A percentile compares a stretch with the other conserved stretches of the same genome.
Conservation (phyloP, 78 protist genomes). For the Dictyostelium firmibasis region DNA sequence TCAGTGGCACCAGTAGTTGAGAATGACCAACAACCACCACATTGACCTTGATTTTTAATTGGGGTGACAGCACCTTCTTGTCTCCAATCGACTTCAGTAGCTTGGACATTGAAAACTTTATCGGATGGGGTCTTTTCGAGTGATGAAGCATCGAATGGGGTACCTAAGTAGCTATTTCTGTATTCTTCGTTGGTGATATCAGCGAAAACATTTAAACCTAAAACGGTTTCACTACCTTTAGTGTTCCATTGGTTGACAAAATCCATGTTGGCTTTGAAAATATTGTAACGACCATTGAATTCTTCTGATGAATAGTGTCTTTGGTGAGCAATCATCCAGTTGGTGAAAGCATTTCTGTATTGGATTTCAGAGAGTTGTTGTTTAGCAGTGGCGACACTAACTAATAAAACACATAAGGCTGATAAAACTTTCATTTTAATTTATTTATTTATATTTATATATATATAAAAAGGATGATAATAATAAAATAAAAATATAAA, state of each 20-base stretch:
- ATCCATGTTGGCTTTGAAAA: slow-evolving; percentile 68
- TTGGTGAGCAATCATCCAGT: slow-evolving; percentile 37
- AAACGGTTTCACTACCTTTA: slow-evolving; percentile 58
- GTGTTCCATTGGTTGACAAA: slow-evolving; percentile 36
- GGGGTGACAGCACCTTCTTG: slow-evolving; percentile 70
- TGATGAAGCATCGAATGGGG: slow-evolving; percentile 9
- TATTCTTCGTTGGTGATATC: slow-evolving; percentile 71
- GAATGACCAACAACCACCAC: slow-evolving; percentile 90
- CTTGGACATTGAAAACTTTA: background rate
- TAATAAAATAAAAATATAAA: too few relatives aligned
- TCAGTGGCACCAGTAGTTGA: slow-evolving; percentile 77
- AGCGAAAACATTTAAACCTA: slow-evolving; percentile 58
- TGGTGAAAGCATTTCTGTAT: slow-evolving; percentile 26
- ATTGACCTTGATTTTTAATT: slow-evolving; percentile 82
- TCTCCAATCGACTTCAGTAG: slow-evolving; percentile 70
- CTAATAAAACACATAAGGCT: background rate
- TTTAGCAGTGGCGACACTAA: slow-evolving; percentile 4
- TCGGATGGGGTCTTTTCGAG: background rate
- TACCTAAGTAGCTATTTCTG: slow-evolving; percentile 20
- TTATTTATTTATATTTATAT: background rate
- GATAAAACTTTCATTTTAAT: slow-evolving; percentile 11
- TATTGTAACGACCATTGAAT: slow-evolving; percentile 22
- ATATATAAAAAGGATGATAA: background rate
- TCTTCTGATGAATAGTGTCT: slow-evolving; percentile 6
- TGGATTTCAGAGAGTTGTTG: background rate